Conservation (phyloP, 2,329 filamentous ascomycete species). For the Trichophyton verrucosum region DNA sequence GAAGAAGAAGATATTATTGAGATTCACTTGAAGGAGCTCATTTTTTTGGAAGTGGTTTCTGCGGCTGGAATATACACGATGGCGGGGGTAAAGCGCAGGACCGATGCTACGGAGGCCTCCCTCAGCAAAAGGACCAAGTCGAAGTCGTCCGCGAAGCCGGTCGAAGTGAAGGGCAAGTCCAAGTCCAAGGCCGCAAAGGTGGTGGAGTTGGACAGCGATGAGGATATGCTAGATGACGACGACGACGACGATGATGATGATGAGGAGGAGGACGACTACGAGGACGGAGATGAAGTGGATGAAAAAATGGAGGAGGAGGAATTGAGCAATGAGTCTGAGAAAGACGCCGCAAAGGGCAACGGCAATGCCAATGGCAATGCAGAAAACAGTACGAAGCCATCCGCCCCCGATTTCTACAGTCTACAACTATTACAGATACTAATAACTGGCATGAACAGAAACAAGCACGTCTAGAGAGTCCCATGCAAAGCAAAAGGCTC, state of each 20-base stretch:
- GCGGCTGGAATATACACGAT: conserved; percentile 15
- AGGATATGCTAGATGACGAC: neutral
- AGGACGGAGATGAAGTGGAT: neutral
- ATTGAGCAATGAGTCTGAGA: neutral
- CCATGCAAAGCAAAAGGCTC: conserved; percentile 82
- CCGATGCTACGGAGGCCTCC: conserved; percentile 27
- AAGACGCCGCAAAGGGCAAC: neutral
- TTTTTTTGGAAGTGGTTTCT: neutral
- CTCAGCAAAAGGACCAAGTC: conserved; percentile 32
- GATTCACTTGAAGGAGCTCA: neutral
- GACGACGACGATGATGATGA: neutral
- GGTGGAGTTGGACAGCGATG: neutral
- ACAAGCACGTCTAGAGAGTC: conserved; percentile 69
- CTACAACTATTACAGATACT: conserved; percentile 16
- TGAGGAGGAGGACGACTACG: neutral
- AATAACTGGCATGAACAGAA: conserved; percentile 18
- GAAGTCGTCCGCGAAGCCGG: conserved; percentile 19
- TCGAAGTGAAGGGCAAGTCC: conserved; percentile 18
- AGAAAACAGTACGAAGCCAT: conserved; percentile 11
- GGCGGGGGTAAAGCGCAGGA: conserved; percentile 32
- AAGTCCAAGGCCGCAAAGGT: neutral
- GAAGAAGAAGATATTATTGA: neutral
- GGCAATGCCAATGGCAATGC: conserved; percentile 7
- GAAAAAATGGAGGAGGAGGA: neutral
- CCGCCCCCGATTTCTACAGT: conserved; percentile 7